A percentile compares a stretch with the other conserved stretches of the same genome.
These are phyloP conservation scores for Lotus japonicus DNA, from an alignment of 306 rosid genomes.

Conservation along the genomic window DNA sequence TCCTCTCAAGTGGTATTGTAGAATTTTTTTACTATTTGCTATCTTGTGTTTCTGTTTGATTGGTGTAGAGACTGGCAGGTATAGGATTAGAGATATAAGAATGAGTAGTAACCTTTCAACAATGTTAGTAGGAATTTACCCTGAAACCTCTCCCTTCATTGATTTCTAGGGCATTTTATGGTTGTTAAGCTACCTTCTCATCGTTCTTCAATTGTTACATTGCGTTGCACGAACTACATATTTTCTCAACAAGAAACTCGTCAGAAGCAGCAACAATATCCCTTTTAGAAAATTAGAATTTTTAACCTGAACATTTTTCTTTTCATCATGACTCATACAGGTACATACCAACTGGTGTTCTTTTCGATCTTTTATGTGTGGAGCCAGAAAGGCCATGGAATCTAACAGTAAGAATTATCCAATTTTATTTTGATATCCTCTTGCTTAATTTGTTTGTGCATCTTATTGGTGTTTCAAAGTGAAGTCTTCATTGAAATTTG, in stretches of 20 bases:
- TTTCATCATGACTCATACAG: constrained; percentile 35
- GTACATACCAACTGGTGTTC: constrained; percentile 93
- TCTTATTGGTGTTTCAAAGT: neutral
- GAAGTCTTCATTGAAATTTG: neutral
- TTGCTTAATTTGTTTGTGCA: neutral
- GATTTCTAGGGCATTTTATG: neutral
- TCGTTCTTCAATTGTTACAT: neutral
- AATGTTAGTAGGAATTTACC: neutral
- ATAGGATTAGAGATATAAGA: neutral
- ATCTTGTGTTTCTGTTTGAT: neutral
- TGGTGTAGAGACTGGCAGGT: neutral
- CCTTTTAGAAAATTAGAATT: neutral
- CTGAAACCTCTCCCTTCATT: neutral
- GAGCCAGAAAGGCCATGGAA: constrained; percentile 98
- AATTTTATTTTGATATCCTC: neutral
- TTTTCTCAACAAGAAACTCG: neutral
- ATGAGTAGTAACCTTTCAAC: neutral
- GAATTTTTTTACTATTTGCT: neutral
- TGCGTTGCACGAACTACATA: neutral
- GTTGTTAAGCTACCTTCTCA: neutral
- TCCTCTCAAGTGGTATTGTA: constrained; percentile 72
- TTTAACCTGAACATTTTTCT: neutral
- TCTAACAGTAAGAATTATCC: constrained; percentile 46
- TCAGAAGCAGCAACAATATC: neutral
- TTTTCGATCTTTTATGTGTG: constrained; percentile 83